These are phyloP conservation scores for Trametes sp. DNA, from an alignment of 1,284 basidiomycete species.

Conservation along the genomic window DNA sequence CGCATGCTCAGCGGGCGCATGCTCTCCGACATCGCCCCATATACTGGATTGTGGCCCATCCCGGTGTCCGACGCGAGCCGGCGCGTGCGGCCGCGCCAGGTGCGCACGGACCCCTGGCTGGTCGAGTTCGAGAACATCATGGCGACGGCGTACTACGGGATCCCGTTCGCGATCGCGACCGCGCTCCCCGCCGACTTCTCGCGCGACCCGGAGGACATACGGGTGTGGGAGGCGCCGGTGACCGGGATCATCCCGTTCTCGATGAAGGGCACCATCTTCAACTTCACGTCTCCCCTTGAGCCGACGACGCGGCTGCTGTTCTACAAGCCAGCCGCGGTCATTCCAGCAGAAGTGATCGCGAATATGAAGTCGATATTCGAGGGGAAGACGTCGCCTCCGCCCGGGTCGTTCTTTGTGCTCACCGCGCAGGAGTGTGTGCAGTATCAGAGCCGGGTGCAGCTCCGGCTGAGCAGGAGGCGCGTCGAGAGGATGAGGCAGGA, in stretches of 20 bases:
- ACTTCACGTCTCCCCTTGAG: background rate
- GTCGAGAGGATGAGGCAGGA: constrained; percentile 26
- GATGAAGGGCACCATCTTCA: background rate
- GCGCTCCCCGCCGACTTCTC: constrained; percentile 34
- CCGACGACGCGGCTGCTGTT: constrained; percentile 36
- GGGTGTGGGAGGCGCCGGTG: constrained; percentile 39
- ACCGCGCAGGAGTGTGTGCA: constrained; percentile 35
- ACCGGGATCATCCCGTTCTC: constrained; percentile 1
- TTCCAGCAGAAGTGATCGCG: constrained; percentile 3
- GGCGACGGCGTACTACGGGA: constrained; percentile 36
- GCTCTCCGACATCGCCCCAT: constrained; percentile 39
- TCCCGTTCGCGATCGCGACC: constrained; percentile 42
- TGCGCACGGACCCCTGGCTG: constrained; percentile 44
- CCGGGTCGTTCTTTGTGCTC: constrained; percentile 31
- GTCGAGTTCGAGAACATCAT: constrained; percentile 44
- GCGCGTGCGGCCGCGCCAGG: constrained; percentile 31
- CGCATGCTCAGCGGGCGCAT: constrained; percentile 40
- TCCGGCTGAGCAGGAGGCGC: constrained; percentile 39
- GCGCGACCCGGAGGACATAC: constrained; percentile 38
- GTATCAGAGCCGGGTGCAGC: constrained; percentile 30
- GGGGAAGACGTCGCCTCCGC: constrained; percentile 20
- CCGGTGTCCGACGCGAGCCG: constrained; percentile 37
- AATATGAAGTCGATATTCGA: constrained; percentile 20
- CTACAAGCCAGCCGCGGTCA: constrained; percentile 26
- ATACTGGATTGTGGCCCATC: constrained; percentile 39